Conservation (phyloP, 2,329 filamentous ascomycete species). For the Septoria petroselini region DNA sequence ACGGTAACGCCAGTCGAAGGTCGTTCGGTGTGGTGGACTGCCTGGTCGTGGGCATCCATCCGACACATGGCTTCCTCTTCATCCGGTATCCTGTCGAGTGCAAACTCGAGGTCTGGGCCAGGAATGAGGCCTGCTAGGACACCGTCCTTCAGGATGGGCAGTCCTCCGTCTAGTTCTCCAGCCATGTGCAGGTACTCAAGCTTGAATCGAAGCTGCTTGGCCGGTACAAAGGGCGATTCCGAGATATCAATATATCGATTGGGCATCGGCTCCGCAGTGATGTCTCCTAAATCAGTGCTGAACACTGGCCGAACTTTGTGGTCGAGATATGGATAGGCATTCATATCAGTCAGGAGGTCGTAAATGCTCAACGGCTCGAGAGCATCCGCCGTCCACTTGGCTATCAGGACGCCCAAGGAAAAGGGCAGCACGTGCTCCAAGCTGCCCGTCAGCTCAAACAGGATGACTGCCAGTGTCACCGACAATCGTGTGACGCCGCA, state of each 20-base stretch:
- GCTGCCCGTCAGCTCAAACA: slow-evolving; percentile 94
- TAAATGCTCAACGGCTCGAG: slow-evolving; percentile 94
- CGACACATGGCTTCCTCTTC: slow-evolving; percentile 76
- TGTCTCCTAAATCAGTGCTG: slow-evolving; percentile 81
- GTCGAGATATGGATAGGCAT: slow-evolving; percentile 95
- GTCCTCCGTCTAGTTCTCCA: slow-evolving; percentile 86
- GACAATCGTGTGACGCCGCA: slow-evolving; percentile 92
- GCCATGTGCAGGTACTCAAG: slow-evolving; percentile 76
- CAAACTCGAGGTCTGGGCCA: slow-evolving; percentile 88
- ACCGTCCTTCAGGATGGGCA: slow-evolving; percentile 77
- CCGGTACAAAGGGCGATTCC: slow-evolving; percentile 73
- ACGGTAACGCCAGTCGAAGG: slow-evolving; percentile 13
- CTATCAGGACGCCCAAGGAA: slow-evolving; percentile 82
- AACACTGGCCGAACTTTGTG: slow-evolving; percentile 92
- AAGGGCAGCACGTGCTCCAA: slow-evolving; percentile 94
- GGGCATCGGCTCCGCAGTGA: slow-evolving; percentile 70
- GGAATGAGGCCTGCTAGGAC: slow-evolving; percentile 87
- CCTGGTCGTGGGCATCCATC: slow-evolving; percentile 66
- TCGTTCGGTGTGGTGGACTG: slow-evolving; percentile 37
- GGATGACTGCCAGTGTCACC: slow-evolving; percentile 87
- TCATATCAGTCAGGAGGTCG: slow-evolving; percentile 93
- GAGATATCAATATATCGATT: slow-evolving; percentile 87
- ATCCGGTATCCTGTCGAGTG: slow-evolving; percentile 71
- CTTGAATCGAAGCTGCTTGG: slow-evolving; percentile 72
- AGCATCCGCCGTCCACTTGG: slow-evolving; percentile 98